Base-by-base conservation (phyloP, 2,329 filamentous ascomycete species). In the Xylaria sp. region DNA sequence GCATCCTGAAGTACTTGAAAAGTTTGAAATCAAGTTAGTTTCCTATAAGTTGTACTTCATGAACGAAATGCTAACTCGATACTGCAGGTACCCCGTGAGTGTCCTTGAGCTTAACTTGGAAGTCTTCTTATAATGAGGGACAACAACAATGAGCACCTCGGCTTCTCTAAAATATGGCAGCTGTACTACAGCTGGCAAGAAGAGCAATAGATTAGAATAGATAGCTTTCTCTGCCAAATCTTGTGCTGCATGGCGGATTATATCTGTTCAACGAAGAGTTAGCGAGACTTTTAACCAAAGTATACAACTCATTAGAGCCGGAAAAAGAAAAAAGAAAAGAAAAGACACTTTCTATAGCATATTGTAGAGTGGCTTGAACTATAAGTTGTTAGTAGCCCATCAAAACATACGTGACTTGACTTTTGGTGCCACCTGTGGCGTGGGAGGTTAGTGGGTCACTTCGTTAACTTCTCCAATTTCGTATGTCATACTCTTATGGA, bases 101-200 rank as follows among this genome's bases (percentile, higher is more conserved):
- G 94, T 93, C 49, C 82, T 99, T 73, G 96, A 99, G 84, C 87
- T 99, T 78, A 97, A 98, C 81, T 87, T 98, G 36, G 95, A 98
- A 81, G 88, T 92, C 72, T 96, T 99, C 86, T 84, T 97, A 82
- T 97, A 85, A 67, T 62, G 10, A 31, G 11, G n/a, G 29, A n/a
- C 11, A 51, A 42, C 4, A 51, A 38, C 31, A 11, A 54, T 44
- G 39, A 29, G 22, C 31, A 51, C 5, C 25, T 45, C 45, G 29
- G 29, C 22, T 20, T 38, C 6, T 39, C 22, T 29, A 29, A 29
- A n/a, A 31, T 17, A 25, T 15, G 11, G 13, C 29, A 36, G 47
- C 29, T 39, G 25, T 10, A 3, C 9, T 4, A 36, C 25, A 36
- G 33, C 51, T 51, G 15, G 47, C 36, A 49, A 22, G 5, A 57